A percentile compares a stretch with the other conserved stretches of the same genome.
These are phyloP conservation scores for Termitomyces sp. DNA, from an alignment of 768 basidiomycete species.

Conservation along the genomic window DNA sequence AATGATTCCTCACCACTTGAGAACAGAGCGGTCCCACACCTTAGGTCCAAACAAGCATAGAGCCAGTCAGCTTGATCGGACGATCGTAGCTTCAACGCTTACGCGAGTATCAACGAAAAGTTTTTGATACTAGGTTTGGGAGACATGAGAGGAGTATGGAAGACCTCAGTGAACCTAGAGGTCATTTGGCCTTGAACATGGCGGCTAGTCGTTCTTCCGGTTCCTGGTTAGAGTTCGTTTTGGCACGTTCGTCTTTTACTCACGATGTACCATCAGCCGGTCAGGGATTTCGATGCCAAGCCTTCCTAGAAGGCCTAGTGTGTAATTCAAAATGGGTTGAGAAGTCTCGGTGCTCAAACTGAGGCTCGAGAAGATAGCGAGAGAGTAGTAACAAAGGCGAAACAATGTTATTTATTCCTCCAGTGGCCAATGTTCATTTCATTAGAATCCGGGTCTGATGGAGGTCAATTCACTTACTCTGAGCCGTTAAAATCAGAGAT, in stretches of 20 bases:
- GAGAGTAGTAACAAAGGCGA: no score
- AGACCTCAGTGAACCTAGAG: background rate
- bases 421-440: no score
- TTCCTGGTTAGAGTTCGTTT: background rate
- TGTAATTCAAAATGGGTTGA: no score
- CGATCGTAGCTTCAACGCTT: background rate
- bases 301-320: no score
- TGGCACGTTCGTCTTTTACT: background rate
- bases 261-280: no score
- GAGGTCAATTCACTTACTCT: no score
- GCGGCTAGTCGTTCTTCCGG: background rate
- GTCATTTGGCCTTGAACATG: background rate
- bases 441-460: no score
- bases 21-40: slow-evolving; percentile 83
- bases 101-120: slow-evolving; percentile 2
- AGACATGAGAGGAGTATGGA: background rate
- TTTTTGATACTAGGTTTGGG: slow-evolving; percentile 4
- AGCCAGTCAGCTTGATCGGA: background rate
- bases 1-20: slow-evolving; percentile 61
- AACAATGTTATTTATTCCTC: no score
- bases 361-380: no score
- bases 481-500: no score
- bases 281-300: no score
- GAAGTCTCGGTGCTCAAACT: no score
- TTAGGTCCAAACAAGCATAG: slow-evolving; percentile 17